phyloP scores from a whole-genome alignment of 345 rosid genomes.

The Camelina hispida region DNA sequence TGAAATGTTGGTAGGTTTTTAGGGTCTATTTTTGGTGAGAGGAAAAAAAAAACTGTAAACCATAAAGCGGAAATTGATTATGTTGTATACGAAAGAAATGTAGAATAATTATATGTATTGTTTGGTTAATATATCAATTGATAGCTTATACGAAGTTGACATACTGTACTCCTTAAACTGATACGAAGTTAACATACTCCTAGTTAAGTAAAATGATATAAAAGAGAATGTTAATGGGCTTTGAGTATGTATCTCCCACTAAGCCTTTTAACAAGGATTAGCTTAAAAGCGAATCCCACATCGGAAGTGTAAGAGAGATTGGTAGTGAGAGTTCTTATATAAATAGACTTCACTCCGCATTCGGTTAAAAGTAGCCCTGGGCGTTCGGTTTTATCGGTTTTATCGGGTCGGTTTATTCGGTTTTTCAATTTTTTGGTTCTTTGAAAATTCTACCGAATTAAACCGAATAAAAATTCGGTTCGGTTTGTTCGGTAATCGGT shows the following conservation, averaged over 20 bases:
- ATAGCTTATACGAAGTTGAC: conserved; percentile 15
- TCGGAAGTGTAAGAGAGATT: neutral
- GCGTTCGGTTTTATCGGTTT: too few species aligned
- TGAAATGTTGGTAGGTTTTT: conserved; percentile 22
- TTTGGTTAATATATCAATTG: neutral
- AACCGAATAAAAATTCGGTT: too few species aligned
- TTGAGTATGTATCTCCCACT: neutral
- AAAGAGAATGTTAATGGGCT: neutral
- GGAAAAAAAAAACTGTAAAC: conserved; percentile 11
- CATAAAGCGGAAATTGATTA: neutral
- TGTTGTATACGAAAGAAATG: conserved; percentile 3
- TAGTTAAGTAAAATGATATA: neutral
- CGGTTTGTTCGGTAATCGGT: too few species aligned
- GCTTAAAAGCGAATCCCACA: neutral
- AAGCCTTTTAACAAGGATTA: neutral
- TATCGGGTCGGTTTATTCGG: too few species aligned
- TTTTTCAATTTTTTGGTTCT: too few species aligned
- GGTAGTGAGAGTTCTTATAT: neutral
- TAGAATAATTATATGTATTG: neutral
- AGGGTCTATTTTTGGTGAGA: conserved; percentile 51
- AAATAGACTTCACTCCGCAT: too few species aligned
- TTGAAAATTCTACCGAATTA: too few species aligned
- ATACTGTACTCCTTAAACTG: neutral
- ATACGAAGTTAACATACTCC: too few species aligned
- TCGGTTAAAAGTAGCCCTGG: too few species aligned